These are phyloP conservation scores for Panaeolus papilionaceus DNA, from an alignment of 768 basidiomycete species.

Conservation along the genomic window DNA sequence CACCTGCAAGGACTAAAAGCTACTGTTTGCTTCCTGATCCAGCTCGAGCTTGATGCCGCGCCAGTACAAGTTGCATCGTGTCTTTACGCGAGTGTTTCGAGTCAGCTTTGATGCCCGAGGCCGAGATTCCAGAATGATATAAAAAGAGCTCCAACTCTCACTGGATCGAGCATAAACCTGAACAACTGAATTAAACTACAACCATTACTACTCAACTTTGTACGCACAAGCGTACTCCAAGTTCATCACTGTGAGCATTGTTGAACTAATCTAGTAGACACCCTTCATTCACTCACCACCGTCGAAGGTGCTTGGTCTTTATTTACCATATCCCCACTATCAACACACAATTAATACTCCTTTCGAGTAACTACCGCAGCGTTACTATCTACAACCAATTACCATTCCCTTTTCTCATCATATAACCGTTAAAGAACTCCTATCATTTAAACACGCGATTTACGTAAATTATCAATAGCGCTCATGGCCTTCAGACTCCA, in stretches of 20 bases:
- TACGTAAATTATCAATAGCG: too few species aligned
- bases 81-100: background rate
- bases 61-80: background rate
- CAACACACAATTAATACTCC: too few species aligned
- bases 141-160: background rate
- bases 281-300: too few species aligned
- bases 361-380: background rate
- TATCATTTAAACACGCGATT: too few species aligned
- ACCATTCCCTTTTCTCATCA: too few species aligned
- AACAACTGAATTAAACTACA: background rate
- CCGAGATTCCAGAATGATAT: background rate
- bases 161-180: background rate
- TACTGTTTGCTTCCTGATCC: background rate
- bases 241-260: background rate
- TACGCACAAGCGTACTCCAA: background rate
- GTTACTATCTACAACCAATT: too few species aligned
- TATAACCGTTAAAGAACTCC: too few species aligned
- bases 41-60: background rate
- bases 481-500: background rate
- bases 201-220: background rate
- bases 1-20: background rate
- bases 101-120: background rate
- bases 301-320: too few species aligned
- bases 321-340: too few species aligned
- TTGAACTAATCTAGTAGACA: too few species aligned